phyloP scores from a whole-genome alignment of 2,329 filamentous ascomycete species.

The Botryotinia narcissicola region DNA sequence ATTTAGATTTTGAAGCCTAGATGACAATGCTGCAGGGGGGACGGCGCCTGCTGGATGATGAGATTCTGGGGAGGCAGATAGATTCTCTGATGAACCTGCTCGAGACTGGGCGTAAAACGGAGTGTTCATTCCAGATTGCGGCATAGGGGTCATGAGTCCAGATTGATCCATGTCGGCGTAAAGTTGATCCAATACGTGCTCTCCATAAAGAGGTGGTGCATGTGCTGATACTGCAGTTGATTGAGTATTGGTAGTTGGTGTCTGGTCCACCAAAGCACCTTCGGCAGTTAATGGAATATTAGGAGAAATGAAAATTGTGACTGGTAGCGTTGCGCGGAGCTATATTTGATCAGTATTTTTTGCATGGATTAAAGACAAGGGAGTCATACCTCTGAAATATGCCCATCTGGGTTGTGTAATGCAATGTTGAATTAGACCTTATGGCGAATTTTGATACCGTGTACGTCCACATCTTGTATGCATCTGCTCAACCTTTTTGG shows the following conservation, averaged over 20 bases:
- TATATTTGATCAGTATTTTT: constrained; percentile 39
- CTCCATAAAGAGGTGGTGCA: constrained; percentile 89
- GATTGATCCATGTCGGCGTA: constrained; percentile 82
- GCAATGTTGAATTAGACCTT: constrained; percentile 90
- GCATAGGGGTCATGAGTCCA: constrained; percentile 75
- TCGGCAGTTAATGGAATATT: constrained; percentile 86
- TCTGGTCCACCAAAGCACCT: constrained; percentile 69
- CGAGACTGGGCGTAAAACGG: constrained; percentile 73
- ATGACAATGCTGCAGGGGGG: constrained; percentile 57
- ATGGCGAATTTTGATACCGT: constrained; percentile 88
- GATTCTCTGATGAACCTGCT: constrained; percentile 76
- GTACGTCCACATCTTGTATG: constrained; percentile 83
- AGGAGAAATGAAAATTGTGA: constrained; percentile 93
- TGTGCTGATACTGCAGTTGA: constrained; percentile 53
- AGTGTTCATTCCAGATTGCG: constrained; percentile 72
- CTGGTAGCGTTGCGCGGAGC: constrained; percentile 84
- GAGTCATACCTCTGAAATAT: constrained; percentile 73
- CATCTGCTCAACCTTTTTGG: constrained; percentile 81
- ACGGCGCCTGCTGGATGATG: constrained; percentile 45
- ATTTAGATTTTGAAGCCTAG: constrained; percentile 68
- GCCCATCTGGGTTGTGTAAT: constrained; percentile 90
- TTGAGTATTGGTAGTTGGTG: constrained; percentile 47
- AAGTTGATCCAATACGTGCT: constrained; percentile 84
- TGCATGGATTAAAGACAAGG: constrained; percentile 5
- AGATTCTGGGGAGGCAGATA: constrained; percentile 54